Evolutionary conservation across 345 rosid genomes (phyloP).

Genomic region (Gynandropsis gynandra): DNA sequence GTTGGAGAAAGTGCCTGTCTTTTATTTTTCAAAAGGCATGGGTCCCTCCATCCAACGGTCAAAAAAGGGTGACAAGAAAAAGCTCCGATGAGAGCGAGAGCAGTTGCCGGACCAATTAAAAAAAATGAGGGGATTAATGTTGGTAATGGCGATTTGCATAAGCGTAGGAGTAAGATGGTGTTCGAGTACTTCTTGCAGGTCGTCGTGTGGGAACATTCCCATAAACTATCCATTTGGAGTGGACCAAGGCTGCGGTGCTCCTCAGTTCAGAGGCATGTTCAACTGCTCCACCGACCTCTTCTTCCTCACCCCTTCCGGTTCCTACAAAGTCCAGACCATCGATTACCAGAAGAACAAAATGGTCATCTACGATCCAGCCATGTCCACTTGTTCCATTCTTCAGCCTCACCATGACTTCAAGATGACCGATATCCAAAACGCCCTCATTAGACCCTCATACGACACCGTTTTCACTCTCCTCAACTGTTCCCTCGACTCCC

Average conservation of each 20-base stretch:
- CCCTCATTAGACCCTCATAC: conserved; percentile 59
- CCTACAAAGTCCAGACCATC: conserved; percentile 71
- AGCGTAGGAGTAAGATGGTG: too few relatives aligned
- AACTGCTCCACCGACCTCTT: conserved; percentile 61
- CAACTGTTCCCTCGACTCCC: conserved; percentile 80
- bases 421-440: conserved; percentile 59
- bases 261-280: conserved; percentile 60
- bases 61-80: too few relatives aligned
- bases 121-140: too few relatives aligned
- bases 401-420: conserved; percentile 88
- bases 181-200: conserved; percentile 43
- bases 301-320: conserved; percentile 72
- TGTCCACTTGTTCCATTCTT: conserved; percentile 93
- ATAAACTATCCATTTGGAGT: conserved; percentile 77
- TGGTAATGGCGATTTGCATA: too few relatives aligned
- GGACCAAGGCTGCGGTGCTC: conserved; percentile 88
- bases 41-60: too few relatives aligned
- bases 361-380: conserved; percentile 66
- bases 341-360: conserved; percentile 58
- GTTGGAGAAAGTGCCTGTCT: too few relatives aligned
- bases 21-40: too few relatives aligned
- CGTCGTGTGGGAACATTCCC: conserved; percentile 52
- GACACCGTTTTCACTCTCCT: conserved; percentile 84
- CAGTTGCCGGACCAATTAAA: too few relatives aligned
- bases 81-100: too few relatives aligned